phyloP scores from a whole-genome alignment of 2,329 filamentous ascomycete species.

The Trichoderma gracile region DNA sequence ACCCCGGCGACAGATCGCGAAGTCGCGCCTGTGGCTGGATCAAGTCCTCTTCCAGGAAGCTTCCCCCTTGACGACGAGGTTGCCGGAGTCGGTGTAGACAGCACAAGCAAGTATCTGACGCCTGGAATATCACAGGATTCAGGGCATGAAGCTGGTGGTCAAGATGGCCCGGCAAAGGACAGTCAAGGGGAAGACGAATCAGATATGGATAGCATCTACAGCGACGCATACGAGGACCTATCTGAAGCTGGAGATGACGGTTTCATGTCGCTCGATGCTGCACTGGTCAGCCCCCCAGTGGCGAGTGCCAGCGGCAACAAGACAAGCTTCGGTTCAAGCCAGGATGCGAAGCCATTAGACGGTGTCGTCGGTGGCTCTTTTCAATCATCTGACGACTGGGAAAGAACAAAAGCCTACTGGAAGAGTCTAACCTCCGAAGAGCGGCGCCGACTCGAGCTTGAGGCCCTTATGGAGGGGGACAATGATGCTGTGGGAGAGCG shows the following conservation, averaged over 20 bases:
- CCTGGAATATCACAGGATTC: conserved; percentile 27
- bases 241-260: conserved; percentile 65
- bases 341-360: background rate
- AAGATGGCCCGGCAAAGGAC: background rate
- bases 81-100: background rate
- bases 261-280: conserved; percentile 72
- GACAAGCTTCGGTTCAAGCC: background rate
- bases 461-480: conserved; percentile 55
- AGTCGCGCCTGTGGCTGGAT: background rate
- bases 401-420: conserved; percentile 69
- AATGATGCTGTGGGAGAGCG: conserved; percentile 39
- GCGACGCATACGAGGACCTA: conserved; percentile 74
- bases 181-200: conserved; percentile 41
- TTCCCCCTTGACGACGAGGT: conserved; percentile 17
- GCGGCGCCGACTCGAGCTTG: conserved; percentile 61
- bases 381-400: conserved; percentile 57
- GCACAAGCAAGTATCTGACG: background rate
- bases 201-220: conserved; percentile 64
- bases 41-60: conserved; percentile 16
- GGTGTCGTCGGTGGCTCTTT: background rate
- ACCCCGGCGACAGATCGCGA: background rate
- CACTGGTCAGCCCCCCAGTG: conserved; percentile 59
- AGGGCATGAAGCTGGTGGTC: conserved; percentile 28
- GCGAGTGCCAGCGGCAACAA: background rate
- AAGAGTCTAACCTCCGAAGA: conserved; percentile 63